phyloP scores from a whole-genome alignment of 805 yeast genomes.

The Clavispora santaluciae region DNA sequence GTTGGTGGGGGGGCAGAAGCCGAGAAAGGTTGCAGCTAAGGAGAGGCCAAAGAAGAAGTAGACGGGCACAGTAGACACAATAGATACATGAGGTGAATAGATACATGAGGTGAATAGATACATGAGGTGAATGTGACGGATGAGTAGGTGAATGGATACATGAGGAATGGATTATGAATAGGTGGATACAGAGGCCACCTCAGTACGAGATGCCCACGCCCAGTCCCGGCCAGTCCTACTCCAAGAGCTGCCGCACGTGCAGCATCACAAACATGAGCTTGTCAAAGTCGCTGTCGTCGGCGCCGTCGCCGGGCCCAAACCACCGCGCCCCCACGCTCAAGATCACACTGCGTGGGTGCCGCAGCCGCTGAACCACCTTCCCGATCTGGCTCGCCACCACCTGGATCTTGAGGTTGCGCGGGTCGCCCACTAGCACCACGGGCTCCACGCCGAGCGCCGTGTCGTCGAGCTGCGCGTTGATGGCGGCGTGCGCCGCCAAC shows the following conservation, averaged over 20 bases:
- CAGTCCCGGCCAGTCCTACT: neutral
- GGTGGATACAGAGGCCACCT: no score
- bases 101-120: neutral
- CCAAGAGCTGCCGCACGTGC: constrained; percentile 9
- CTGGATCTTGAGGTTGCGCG: constrained; percentile 42
- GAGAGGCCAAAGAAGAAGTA: constrained; percentile 39
- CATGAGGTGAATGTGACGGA: no score
- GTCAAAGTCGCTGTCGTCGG: constrained; percentile 36
- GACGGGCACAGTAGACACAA: constrained; percentile 1
- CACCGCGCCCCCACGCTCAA: constrained; percentile 44
- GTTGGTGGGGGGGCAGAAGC: constrained; percentile 67
- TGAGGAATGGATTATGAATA: no score
- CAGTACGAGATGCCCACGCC: neutral
- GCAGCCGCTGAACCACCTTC: constrained; percentile 27
- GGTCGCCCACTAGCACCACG: constrained; percentile 42
- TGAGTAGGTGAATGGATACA: no score
- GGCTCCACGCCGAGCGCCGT: constrained; percentile 39
- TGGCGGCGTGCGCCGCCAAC: constrained; percentile 17
- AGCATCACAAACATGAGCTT: constrained; percentile 42
- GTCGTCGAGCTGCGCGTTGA: constrained; percentile 12
- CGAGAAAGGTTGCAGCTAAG: constrained; percentile 69
- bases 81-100: neutral
- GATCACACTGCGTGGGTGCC: constrained; percentile 34
- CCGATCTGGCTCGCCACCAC: constrained; percentile 49
- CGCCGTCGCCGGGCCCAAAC: constrained; percentile 35